Evolutionary conservation across 2,329 filamentous ascomycete genomes (phyloP).

Genomic region (Sphaceloma murrayae): DNA sequence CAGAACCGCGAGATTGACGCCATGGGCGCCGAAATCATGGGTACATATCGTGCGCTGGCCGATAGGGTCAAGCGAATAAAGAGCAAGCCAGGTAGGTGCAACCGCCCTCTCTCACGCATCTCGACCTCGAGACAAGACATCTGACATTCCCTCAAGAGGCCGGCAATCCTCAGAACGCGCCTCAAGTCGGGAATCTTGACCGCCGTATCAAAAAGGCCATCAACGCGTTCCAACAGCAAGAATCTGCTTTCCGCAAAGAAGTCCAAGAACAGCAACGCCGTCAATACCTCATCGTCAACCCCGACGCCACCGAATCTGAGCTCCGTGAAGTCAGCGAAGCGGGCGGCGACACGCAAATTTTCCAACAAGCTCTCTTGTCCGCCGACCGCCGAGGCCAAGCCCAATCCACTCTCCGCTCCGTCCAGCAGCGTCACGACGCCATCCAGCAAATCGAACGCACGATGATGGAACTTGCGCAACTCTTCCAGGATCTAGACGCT

Average conservation of each 20-base stretch:
- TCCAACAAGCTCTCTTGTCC: slow-evolving; percentile 76
- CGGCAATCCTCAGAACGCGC: slow-evolving; percentile 59
- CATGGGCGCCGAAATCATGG: slow-evolving; percentile 71
- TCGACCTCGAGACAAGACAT: neutral
- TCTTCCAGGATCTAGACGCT: slow-evolving; percentile 84
- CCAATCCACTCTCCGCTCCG: slow-evolving; percentile 66
- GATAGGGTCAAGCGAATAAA: slow-evolving; percentile 75
- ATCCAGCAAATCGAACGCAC: slow-evolving; percentile 88
- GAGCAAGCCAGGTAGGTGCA: slow-evolving; percentile 44
- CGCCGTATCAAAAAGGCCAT: slow-evolving; percentile 72
- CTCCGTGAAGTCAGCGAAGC: slow-evolving; percentile 69
- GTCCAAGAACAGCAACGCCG: slow-evolving; percentile 75
- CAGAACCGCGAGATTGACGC: slow-evolving; percentile 58
- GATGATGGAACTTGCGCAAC: slow-evolving; percentile 74
- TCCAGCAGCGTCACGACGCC: slow-evolving; percentile 72
- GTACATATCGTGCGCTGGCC: slow-evolving; percentile 67
- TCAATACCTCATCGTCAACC: slow-evolving; percentile 81
- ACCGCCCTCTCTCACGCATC: too few species aligned
- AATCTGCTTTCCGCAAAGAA: slow-evolving; percentile 69
- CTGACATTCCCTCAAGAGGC: slow-evolving; percentile 45
- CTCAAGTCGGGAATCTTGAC: slow-evolving; percentile 74
- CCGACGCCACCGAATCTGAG: slow-evolving; percentile 69
- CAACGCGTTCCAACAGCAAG: slow-evolving; percentile 68
- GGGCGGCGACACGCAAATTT: slow-evolving; percentile 64
- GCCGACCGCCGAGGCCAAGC: slow-evolving; percentile 74